Conservation (phyloP, 768 basidiomycete genomes). For the Chalciporus piperatus region DNA sequence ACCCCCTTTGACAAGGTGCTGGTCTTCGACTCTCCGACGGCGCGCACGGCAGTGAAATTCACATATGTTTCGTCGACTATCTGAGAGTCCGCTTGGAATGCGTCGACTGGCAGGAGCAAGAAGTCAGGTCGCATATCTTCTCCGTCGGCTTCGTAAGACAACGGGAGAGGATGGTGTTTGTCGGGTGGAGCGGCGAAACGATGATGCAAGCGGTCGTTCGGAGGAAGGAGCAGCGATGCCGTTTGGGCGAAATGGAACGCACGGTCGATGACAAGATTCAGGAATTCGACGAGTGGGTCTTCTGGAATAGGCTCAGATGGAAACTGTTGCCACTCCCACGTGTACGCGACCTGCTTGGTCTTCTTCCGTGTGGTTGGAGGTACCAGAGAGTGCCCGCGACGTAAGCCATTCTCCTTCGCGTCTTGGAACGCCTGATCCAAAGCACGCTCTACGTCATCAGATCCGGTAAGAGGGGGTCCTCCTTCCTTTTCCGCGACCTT, state of each 20-base stretch:
- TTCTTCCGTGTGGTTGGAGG: too few relatives aligned
- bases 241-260: not conserved
- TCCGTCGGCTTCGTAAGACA: too few relatives aligned
- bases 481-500: too few relatives aligned
- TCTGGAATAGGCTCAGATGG: not conserved
- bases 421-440: too few relatives aligned
- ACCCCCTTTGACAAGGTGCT: not conserved
- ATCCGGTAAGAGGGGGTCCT: not conserved
- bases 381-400: too few relatives aligned
- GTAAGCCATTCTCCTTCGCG: too few relatives aligned
- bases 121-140: slow-evolving; percentile 11
- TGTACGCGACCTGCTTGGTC: too few relatives aligned
- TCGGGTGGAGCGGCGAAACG: slow-evolving; percentile 3
- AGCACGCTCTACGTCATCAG: too few relatives aligned
- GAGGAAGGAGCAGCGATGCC: not conserved
- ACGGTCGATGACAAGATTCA: slow-evolving; percentile 1
- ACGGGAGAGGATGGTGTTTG: not conserved
- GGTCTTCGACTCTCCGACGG: slow-evolving; percentile 10
- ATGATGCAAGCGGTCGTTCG: not conserved
- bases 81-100: slow-evolving; percentile 2
- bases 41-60: slow-evolving; percentile 4
- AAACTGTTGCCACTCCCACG: too few relatives aligned
- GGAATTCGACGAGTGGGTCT: slow-evolving; percentile 2
- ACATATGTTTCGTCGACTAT: slow-evolving; percentile 3
- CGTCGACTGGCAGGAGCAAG: slow-evolving; percentile 11